Evolutionary conservation across 2,329 filamentous ascomycete genomes (phyloP), one percentile per base, ranked within the genome.

Genomic region (Claviceps lovelessii): DNA sequence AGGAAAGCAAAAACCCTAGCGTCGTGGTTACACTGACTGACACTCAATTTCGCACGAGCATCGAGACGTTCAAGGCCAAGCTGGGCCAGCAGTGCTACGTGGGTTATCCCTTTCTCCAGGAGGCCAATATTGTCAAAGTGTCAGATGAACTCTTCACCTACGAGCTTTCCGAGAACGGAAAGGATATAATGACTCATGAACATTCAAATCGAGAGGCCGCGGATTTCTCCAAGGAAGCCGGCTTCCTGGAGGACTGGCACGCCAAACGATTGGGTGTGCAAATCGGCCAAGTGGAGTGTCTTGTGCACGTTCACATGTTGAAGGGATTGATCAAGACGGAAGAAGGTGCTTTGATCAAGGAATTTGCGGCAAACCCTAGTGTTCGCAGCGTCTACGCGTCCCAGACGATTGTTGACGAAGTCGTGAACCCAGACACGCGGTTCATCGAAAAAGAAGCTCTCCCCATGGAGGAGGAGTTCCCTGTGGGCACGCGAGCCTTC

Each of bases 81-180:
- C 77, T 98, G 48, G 91, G 90, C 48, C 80, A 91, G 68, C 83
- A 84, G 57, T 90, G 95, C 57, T 89, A 89, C 66, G 87, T 97
- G 57, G 90, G 91, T 42, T 98, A 95, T 64, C 93, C 93, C 1
- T 98, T 96, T 72, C 72, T 98, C 59, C 88, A 95, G 62, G 94
- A 98, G 71, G 93, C 88, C 53, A 91, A 91, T 71, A 84, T 98
- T 35, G 78, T 88, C 52, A 85, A 84, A 54, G 88, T 97, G 1
- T 91, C 90, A 1, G 93, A 98, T 66, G 91, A 97, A 67, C 76
- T 97, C 33, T 97, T 97, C 66, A 86, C 87, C 62, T 98, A 96
- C 65, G 76, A 83, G 19, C 73, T 93, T 41, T 78, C 85, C 1
- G 76, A 83, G 39, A 77, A 83, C 58, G 81, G 81, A 56, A 76